Percentiles rank a stretch among this genome's conserved stretches.
Evolutionary conservation across 2,329 filamentous ascomycete species (phyloP).

Genomic region (Dothistroma pini): DNA sequence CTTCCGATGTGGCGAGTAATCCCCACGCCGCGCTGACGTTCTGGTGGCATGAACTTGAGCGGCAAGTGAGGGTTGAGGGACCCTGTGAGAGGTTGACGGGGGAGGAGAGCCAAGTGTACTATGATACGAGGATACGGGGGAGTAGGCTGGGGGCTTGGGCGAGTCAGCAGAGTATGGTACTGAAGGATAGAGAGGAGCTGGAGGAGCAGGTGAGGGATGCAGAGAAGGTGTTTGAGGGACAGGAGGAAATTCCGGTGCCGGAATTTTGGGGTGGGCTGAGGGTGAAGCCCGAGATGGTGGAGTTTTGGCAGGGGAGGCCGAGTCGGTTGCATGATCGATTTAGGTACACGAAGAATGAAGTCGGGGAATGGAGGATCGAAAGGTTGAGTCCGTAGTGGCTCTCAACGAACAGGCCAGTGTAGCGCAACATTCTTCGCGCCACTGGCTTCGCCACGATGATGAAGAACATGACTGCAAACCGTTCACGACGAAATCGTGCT

Average conservation of each 20-base stretch:
- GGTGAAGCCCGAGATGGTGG: constrained; percentile 77
- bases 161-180: constrained; percentile 77
- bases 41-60: constrained; percentile 81
- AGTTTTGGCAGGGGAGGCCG: constrained; percentile 94
- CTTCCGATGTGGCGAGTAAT: constrained; percentile 67
- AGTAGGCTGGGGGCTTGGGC: constrained; percentile 90
- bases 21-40: constrained; percentile 80
- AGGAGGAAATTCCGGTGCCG: constrained; percentile 81
- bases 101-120: constrained; percentile 69
- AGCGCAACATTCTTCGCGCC: too few species aligned
- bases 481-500: too few species aligned
- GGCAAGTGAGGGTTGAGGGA: constrained; percentile 90
- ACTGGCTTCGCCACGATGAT: too few species aligned
- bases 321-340: constrained; percentile 94
- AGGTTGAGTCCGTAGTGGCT: constrained; percentile 63
- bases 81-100: constrained; percentile 59
- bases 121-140: constrained; percentile 66
- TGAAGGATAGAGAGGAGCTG: constrained; percentile 66
- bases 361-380: constrained; percentile 51
- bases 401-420: too few species aligned
- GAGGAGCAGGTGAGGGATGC: constrained; percentile 74
- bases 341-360: constrained; percentile 63
- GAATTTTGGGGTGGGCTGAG: constrained; percentile 93
- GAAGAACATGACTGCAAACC: too few species aligned
- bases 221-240: constrained; percentile 69